Conservation (phyloP, 2,329 filamentous ascomycete genomes). For the Penicillium freii region DNA sequence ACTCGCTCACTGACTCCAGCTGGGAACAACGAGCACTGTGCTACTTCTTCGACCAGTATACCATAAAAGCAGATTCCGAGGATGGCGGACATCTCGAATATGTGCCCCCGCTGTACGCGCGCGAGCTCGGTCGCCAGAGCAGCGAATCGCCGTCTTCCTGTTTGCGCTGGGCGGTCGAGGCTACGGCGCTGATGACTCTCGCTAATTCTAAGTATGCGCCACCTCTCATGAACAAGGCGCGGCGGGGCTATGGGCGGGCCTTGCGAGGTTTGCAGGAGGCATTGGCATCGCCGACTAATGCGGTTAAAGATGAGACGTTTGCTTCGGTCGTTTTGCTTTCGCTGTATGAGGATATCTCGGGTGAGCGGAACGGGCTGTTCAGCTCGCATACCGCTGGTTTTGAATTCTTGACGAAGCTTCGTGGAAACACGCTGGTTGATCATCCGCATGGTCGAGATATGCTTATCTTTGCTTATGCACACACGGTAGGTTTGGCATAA, state of each 20-base stretch:
- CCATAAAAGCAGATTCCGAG: conserved; percentile 25
- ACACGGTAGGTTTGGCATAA: conserved; percentile 30
- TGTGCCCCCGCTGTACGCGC: conserved; percentile 36
- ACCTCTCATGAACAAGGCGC: conserved; percentile 29
- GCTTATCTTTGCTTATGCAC: conserved; percentile 39
- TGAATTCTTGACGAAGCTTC: conserved; percentile 35
- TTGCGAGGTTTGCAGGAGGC: conserved; percentile 31
- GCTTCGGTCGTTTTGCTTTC: conserved; percentile 38
- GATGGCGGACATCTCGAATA: conserved; percentile 37
- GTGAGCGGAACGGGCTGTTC: conserved; percentile 35
- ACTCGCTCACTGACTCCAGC: conserved; percentile 29
- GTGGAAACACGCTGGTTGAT: conserved; percentile 32
- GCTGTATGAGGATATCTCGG: conserved; percentile 41
- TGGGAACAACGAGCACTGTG: conserved; percentile 41
- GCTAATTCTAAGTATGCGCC: conserved; percentile 31
- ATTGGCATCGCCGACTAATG: conserved; percentile 29
- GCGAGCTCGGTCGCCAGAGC: conserved; percentile 15
- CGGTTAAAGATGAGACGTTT: conserved; percentile 39
- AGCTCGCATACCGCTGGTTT: conserved; percentile 40
- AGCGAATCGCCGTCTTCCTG: conserved; percentile 25
- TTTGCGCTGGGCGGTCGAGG: conserved; percentile 37
- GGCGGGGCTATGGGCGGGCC: conserved; percentile 34
- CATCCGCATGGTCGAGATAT: conserved; percentile 35
- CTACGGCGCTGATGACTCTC: conserved; percentile 36
- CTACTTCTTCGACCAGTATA: conserved; percentile 44